Base-by-base conservation (phyloP, 2,329 filamentous ascomycete species). In the Taxawa tesnikishii region DNA sequence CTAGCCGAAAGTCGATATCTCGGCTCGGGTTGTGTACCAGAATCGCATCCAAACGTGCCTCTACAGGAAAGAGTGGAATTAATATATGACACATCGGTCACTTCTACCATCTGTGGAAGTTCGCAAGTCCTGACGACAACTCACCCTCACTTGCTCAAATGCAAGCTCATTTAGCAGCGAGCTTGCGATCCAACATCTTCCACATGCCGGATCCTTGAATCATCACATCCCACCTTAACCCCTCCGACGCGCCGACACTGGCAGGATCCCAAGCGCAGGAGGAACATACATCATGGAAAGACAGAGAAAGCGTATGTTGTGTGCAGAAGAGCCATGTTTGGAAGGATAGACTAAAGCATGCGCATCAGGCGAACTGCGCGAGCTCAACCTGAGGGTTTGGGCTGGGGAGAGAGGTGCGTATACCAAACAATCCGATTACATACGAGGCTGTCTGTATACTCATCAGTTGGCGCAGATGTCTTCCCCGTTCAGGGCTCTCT, bases 341-440 rank as follows among this genome's bases (percentile, higher is more conserved):
- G 18, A 31, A 33, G 14, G 29, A 27, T 19, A 32, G 36, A 31
- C 29, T 42, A 18, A 36, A 17, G 15, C 15, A n/a, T 12, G 10
- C 18, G 19, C 15, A 15, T 11, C 53, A 94, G 85, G 84, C 65
- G 83, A 94, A 67, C 70, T 96, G 62, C 83, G 85, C 67, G 73
- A 80, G 62, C 67, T 92, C 50, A 98, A 98, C 58, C 71, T 76
- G 53, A 74, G 75, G 60, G 83, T 80, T 40, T 98, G 90, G 90
- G 70, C 80, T 54, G 87, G 84, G 50, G 83, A 94, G 49, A 77
- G 72, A 67, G 83, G 88, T 94, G 60, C 43, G 53, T 37, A 42
- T 40, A 29, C 29, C 39, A 40, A 32, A 28, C 27, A 34, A 36
- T 35, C 19, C 32, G 18, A 18, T n/a, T 16, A 12, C 7, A 12